A percentile compares a stretch with the other conserved stretches of the same genome.
phyloP scores from a whole-genome alignment of 1,284 basidiomycete genomes.

The Chondrostereum purpureum region DNA sequence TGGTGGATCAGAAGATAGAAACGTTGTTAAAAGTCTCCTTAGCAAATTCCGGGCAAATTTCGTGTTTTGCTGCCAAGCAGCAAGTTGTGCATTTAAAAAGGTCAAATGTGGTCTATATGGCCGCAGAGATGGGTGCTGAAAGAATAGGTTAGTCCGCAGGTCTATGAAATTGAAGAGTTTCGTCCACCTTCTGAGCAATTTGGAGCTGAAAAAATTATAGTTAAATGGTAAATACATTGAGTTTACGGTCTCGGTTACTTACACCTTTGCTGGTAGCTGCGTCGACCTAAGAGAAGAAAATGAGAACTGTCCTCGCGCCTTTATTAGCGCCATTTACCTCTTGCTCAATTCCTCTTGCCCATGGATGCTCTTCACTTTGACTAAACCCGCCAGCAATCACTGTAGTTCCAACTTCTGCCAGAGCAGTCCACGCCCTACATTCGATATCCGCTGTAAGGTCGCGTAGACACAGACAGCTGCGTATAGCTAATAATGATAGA shows the following conservation, averaged over 20 bases:
- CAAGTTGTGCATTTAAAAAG: slow-evolving; percentile 52
- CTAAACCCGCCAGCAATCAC: slow-evolving; percentile 41
- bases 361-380: slow-evolving; percentile 28
- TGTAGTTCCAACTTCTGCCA: slow-evolving; percentile 60
- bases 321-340: slow-evolving; percentile 45
- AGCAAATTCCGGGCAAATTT: slow-evolving; percentile 53
- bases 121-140: slow-evolving; percentile 54
- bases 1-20: slow-evolving; percentile 40
- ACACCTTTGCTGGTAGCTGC: slow-evolving; percentile 45
- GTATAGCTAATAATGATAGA: slow-evolving; percentile 48
- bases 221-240: too few species aligned
- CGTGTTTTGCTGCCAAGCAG: slow-evolving; percentile 44
- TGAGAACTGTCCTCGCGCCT: too few species aligned
- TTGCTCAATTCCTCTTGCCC: slow-evolving; percentile 41
- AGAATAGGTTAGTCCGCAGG: slow-evolving; percentile 3
- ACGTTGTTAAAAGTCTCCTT: slow-evolving; percentile 45
- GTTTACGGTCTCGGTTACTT: too few species aligned
- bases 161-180: not conserved
- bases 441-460: slow-evolving; percentile 54
- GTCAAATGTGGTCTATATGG: slow-evolving; percentile 51
- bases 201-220: too few species aligned
- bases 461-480: slow-evolving; percentile 43
- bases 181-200: slow-evolving; percentile 52
- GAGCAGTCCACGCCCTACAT: slow-evolving; percentile 58
- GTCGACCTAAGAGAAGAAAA: slow-evolving; percentile 40